Evolutionary conservation across 345 rosid species (phyloP).

Genomic region (Excoecaria cochinchinensis): DNA sequence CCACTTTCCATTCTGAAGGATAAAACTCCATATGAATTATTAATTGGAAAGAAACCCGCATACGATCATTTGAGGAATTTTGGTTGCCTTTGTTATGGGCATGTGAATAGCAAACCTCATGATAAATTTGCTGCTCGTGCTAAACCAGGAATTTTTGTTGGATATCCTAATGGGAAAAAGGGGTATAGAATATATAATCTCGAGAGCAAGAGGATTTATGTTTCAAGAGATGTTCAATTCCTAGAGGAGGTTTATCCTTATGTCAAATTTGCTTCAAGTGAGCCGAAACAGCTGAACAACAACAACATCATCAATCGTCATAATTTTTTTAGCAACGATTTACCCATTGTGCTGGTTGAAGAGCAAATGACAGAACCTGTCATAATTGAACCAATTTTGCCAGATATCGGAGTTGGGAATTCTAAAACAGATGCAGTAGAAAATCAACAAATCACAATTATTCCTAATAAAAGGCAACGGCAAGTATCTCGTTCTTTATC

Average conservation of each 20-base stretch:
- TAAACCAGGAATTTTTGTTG: not conserved
- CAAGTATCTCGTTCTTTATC: not conserved
- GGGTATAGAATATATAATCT: not conserved
- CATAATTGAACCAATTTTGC: no score
- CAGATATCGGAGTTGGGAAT: no score
- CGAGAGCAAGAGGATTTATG: no score
- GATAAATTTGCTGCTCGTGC: not conserved
- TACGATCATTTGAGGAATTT: not conserved
- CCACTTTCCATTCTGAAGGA: not conserved
- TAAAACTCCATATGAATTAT: not conserved
- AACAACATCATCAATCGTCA: no score
- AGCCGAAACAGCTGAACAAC: no score
- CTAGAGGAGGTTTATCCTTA: not conserved
- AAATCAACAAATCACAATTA: no score
- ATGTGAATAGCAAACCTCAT: not conserved
- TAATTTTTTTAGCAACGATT: no score
- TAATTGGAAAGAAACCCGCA: not conserved
- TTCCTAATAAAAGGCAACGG: no score
- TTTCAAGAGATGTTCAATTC: constrained; percentile 3
- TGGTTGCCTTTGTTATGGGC: not conserved
- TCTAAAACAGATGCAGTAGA: no score
- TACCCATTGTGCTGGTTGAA: no score
- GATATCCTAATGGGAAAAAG: constrained; percentile 11
- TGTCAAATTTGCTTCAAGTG: no score
- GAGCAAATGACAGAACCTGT: no score